Evolutionary conservation across 164 flowering plant species (phyloP), one percentile per base, ranked within the genome.

Genomic region (Stephania cephalantha): DNA sequence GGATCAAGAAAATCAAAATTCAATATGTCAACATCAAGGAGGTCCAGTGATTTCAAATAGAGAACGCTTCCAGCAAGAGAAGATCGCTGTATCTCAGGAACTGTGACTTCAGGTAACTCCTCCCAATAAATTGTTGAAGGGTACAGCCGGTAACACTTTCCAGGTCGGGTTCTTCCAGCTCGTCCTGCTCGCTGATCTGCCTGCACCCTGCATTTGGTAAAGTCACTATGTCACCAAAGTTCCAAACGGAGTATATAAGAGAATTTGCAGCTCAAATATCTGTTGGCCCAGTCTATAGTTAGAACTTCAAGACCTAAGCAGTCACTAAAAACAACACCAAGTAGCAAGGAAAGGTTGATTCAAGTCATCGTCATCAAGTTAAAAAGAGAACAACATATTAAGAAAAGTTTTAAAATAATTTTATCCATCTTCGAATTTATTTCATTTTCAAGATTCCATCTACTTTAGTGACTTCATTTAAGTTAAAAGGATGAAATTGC

Each of bases 1-100:
- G 95, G 86, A 81, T 96, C 99, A 64, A 96, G 95, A 83, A 92
- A 94, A 86, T 92, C 97, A 88, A 96, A 96, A 74, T 85, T 87
- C 73, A 94, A 91, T 83, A 96, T 87, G 76, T 96, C 91, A 61
- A 96, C 88, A 79, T 93, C 98, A 25, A 93, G 84, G 22, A 96
- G 94, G 83, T 92, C 92, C 82, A 96, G 79, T 73, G 99, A 96
- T 80, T 96, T 94, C 85, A 96, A 83, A 84, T 96, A 87, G 63
- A 96, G 97, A 82, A 96, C 97, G 83, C 87, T 89, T 77, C 99
- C 99, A 73, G 95, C 91, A 74, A 96, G 97, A 72, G 99, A 94
- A 83, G 97, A 87, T 77, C 97, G 82, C 77, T 88, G 97, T 81
- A 96, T 96, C 83, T 96, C 98, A 52, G 98, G 99, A 79, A 94